Evolutionary conservation across 1,139 yeast species (phyloP), one percentile per base, ranked within the genome.

Genomic region (Debaryomycetaceae sp.): DNA sequence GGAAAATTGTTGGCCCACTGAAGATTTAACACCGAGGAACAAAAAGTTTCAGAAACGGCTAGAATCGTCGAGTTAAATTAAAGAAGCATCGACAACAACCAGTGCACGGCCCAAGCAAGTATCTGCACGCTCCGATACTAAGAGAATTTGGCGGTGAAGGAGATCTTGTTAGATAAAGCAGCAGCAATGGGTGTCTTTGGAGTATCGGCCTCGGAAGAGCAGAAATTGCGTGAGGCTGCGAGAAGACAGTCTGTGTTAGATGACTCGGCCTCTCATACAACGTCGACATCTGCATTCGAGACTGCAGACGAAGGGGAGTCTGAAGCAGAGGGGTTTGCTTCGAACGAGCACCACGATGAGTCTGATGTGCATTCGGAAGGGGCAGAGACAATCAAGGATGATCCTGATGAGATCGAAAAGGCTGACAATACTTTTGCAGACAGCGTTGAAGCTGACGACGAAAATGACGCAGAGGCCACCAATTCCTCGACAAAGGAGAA

Each of bases 201-300:
- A 8, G 59, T 73, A 15, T 59, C 72, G 1, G 42, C 56, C 33
- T 50, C 52, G 17, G 75, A 72, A 42, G 76, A 70, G 44, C 59
- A 56, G 2, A 58, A 59, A n/a, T 58, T 71, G 30, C 57, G 75
- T 44, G 54, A 57, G 6, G 74, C 70, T 5, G 66, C 64, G 17
- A 32, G 17, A n/a, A 31, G 22, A 17, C 41, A 39, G 5, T 39
- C 40, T 11, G 41, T 42, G 30, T 30, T 35, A 6, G 33, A 38
- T 28, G 42, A 40, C 15, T 42, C 38, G 32, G 42, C 52, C 4
- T 56, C 62, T 3, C 42, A 49, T 9, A 50, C 55, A 2, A 52
- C 43, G 13, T 46, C 55, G 26, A 22, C 26, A 11, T 57, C 63
- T 7, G 64, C 63, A 4, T 69, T 67, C 46, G 67, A 63, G 31